Base-by-base conservation (phyloP, 2,329 filamentous ascomycete genomes). In the Ramichloridium luteum region DNA sequence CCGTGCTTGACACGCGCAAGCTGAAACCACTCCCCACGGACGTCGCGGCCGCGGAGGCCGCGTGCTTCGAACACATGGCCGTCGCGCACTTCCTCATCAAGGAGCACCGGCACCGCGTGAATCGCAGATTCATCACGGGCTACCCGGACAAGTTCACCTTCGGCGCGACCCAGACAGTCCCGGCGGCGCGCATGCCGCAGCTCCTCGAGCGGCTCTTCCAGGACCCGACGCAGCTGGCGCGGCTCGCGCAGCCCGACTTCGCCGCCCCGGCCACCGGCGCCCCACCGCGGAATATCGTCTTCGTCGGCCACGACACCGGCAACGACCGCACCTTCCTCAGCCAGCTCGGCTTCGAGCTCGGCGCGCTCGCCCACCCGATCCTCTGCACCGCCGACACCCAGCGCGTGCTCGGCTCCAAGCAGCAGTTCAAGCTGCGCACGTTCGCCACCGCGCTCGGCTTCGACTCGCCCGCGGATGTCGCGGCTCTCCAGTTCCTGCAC, bases 61-160 rank as follows among this genome's bases (percentile, higher is more conserved):
- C n/a, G 8, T 23, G 20, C 8, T n/a, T n/a, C 8, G n/a, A 23
- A 8, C 8, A 8, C 20, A 8, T 23, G 20, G n/a, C 8, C 8
- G 8, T n/a, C 8, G 20, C 20, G 20, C 90, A 98, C 54, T 72
- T 93, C 38, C 73, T 81, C 29, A 74, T 93, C 39, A 59, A 62
- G 14, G 86, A 96, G 46, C 65, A 81, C 45, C 56, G 61, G 1
- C 59, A 76, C 45, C 59, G 80, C 20, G 58, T 67, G 32, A 98
- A 98, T 57, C 50, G 52, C 0, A 58, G 70, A 10, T 90, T 72
- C 43, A 71, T 93, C 23, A 43, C 57, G 2, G 86, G 86, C 2
- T 84, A 80, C 40, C 77, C 86, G 1, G 75, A 79, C 16, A 53
- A 54, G 2, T 92, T 88, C 50, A 64, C 77, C 16, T 94, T 93